A percentile compares a stretch with the other conserved stretches of the same genome.
Conservation (phyloP, 805 yeast genomes). For the Zygotorulaspora sp. region DNA sequence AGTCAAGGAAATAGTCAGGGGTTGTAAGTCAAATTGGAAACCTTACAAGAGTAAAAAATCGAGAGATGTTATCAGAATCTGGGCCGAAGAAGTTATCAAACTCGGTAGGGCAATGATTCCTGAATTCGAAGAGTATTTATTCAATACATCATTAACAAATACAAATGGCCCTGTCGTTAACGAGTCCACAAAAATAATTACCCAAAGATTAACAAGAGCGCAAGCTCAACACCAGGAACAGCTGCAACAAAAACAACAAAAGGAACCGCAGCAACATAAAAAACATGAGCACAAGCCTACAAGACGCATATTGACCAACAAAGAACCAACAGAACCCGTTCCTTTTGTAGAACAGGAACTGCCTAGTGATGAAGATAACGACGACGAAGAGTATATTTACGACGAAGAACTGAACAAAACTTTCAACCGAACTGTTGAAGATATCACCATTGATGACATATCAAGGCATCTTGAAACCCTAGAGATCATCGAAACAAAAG, state of each 20-base stretch:
- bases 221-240: slow-evolving; percentile 12
- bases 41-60: slow-evolving; percentile 50
- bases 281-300: slow-evolving; percentile 3
- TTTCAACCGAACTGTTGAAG: slow-evolving; percentile 37
- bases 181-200: slow-evolving; percentile 8
- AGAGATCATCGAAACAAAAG: slow-evolving; percentile 26
- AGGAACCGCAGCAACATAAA: background rate
- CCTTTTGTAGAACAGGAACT: slow-evolving; percentile 31
- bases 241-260: slow-evolving; percentile 5
- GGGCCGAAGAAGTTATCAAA: slow-evolving; percentile 63
- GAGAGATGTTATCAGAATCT: slow-evolving; percentile 46
- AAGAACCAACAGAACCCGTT: slow-evolving; percentile 15
- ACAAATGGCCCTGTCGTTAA: slow-evolving; percentile 1
- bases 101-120: slow-evolving; percentile 63
- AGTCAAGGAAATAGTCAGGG: slow-evolving; percentile 60
- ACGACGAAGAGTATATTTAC: slow-evolving; percentile 36
- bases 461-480: slow-evolving; percentile 36
- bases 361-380: slow-evolving; percentile 34
- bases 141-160: slow-evolving; percentile 10
- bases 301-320: slow-evolving; percentile 9
- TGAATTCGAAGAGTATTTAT: slow-evolving; percentile 31
- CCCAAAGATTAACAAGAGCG: slow-evolving; percentile 28
- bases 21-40: slow-evolving; percentile 64
- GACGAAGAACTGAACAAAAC: slow-evolving; percentile 37
- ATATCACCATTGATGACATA: slow-evolving; percentile 37